Percentiles rank a stretch among this genome's conserved stretches.
Conservation (phyloP, 148 eudicot species). For the Tetragonia tetragonoides region DNA sequence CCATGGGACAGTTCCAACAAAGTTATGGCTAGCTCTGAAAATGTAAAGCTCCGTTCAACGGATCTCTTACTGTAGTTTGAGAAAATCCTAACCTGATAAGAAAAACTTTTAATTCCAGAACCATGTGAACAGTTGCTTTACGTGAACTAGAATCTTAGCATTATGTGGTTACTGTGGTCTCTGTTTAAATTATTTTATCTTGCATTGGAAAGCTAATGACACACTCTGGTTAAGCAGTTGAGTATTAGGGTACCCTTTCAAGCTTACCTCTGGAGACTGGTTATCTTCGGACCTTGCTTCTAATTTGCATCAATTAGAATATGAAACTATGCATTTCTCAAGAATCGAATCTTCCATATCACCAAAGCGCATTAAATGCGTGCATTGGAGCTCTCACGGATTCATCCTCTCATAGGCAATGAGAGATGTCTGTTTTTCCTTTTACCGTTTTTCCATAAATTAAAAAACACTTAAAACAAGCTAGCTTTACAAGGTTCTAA, state of each 20-base stretch:
- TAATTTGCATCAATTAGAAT: conserved; percentile 32
- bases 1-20: neutral
- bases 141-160: conserved; percentile 7
- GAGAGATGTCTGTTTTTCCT: conserved; percentile 88
- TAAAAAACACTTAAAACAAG: conserved; percentile 33
- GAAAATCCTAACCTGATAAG: neutral
- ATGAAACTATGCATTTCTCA: conserved; percentile 50
- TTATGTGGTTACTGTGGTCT: neutral
- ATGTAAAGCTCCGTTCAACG: neutral
- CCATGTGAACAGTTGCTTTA: conserved; percentile 21
- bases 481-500: conserved; percentile 61
- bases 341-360: conserved; percentile 88
- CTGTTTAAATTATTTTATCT: conserved; percentile 9
- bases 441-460: conserved; percentile 38
- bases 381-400: conserved; percentile 62
- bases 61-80: neutral
- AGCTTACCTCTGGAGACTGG: neutral
- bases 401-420: conserved; percentile 57
- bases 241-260: conserved; percentile 22
- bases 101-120: neutral
- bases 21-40: neutral
- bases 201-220: conserved; percentile 37
- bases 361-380: conserved; percentile 69
- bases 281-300: conserved; percentile 29
- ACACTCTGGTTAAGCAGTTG: conserved; percentile 23